phyloP scores from a whole-genome alignment of 345 rosid genomes.

The Dimocarpus longan region DNA sequence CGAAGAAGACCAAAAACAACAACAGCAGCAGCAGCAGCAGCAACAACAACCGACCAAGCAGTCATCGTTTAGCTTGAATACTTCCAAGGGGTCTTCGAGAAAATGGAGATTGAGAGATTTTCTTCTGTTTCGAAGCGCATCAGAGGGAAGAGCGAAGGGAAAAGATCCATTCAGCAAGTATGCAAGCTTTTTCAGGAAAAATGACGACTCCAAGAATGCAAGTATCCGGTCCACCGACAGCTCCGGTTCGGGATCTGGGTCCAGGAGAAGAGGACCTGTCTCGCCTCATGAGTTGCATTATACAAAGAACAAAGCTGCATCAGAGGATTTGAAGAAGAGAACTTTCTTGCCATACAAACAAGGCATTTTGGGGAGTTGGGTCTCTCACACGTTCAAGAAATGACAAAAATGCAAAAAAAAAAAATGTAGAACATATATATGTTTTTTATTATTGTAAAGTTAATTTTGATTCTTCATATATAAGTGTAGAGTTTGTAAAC shows the following conservation, averaged over 20 bases:
- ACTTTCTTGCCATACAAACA: constrained; percentile 91
- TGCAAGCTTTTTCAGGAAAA: constrained; percentile 49
- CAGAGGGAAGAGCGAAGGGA: constrained; percentile 75
- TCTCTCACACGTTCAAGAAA: constrained; percentile 21
- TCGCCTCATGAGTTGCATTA: constrained; percentile 94
- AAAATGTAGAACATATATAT: background rate
- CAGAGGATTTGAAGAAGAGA: constrained; percentile 73
- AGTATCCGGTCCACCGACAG: constrained; percentile 45
- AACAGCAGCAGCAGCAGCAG: constrained; percentile 21
- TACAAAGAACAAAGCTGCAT: constrained; percentile 73
- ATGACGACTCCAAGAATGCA: constrained; percentile 55
- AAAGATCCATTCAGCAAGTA: constrained; percentile 57
- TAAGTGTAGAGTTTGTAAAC: constrained; percentile 15
- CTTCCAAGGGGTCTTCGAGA: constrained; percentile 57
- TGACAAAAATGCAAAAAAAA: background rate
- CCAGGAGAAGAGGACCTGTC: constrained; percentile 41
- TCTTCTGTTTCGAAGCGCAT: constrained; percentile 82
- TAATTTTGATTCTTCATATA: background rate
- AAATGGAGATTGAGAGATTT: constrained; percentile 84
- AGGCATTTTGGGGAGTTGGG: constrained; percentile 65
- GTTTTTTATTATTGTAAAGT: constrained; percentile 2
- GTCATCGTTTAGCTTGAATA: constrained; percentile 22
- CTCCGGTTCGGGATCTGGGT: constrained; percentile 30
- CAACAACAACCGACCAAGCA: constrained; percentile 26
- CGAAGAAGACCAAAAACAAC: constrained; percentile 48